Evolutionary conservation across 2,329 filamentous ascomycete species (phyloP).

Genomic region (Microcera coccophila): DNA sequence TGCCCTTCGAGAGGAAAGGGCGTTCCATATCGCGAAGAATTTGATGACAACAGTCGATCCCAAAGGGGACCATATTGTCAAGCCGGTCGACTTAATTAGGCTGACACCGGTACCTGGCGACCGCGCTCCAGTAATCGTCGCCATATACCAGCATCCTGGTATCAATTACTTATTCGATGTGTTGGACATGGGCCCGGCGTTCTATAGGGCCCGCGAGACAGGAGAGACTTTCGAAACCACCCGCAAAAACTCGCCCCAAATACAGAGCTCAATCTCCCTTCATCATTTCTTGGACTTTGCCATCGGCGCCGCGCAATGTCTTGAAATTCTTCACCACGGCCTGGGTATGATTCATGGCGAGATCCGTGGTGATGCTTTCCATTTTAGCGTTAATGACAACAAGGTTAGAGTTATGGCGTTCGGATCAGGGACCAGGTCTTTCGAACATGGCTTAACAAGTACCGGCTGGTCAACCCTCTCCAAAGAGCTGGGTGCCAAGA

Average conservation of each 20-base stretch:
- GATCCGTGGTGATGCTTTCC: constrained; percentile 84
- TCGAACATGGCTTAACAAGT: constrained; percentile 83
- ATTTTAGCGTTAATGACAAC: constrained; percentile 69
- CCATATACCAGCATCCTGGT: constrained; percentile 77
- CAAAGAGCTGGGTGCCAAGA: constrained; percentile 78
- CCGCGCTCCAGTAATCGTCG: constrained; percentile 67
- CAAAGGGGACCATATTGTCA: constrained; percentile 69
- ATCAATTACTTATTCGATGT: constrained; percentile 66
- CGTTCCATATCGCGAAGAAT: constrained; percentile 76
- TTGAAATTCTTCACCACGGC: constrained; percentile 88
- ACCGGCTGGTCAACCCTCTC: constrained; percentile 83
- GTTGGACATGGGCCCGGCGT: constrained; percentile 74
- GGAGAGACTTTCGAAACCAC: constrained; percentile 48
- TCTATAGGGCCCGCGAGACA: constrained; percentile 54
- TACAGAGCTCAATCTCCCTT: constrained; percentile 62
- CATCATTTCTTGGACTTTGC: constrained; percentile 84
- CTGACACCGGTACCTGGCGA: constrained; percentile 66
- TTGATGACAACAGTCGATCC: constrained; percentile 69
- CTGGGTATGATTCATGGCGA: constrained; percentile 86
- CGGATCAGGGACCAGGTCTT: constrained; percentile 80
- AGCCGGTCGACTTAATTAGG: constrained; percentile 74
- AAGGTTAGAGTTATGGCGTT: constrained; percentile 78
- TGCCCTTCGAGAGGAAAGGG: constrained; percentile 76
- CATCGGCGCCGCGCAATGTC: constrained; percentile 77
- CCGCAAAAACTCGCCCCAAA: constrained; percentile 42